These are phyloP conservation scores for Solanum aculeatissimum DNA, from an alignment of 305 asterid genomes.

Conservation along the genomic window DNA sequence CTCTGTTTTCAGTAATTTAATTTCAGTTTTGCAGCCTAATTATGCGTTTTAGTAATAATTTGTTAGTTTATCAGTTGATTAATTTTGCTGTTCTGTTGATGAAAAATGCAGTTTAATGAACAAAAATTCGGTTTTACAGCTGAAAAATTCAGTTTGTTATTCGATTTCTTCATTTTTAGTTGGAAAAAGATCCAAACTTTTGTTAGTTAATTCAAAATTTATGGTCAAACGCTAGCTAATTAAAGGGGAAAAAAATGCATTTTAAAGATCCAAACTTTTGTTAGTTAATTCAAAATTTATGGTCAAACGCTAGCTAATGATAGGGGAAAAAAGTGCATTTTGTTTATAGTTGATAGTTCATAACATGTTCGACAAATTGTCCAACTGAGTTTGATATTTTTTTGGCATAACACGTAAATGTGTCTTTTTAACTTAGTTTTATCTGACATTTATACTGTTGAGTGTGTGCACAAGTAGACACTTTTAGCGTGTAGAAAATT, in stretches of 20 bases:
- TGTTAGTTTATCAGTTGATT: neutral
- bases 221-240: no score
- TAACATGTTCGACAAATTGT: conserved; percentile 28
- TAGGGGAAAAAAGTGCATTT: neutral
- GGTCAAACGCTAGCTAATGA: no score
- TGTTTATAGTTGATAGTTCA: neutral
- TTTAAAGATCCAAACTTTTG: neutral
- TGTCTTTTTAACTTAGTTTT: no score
- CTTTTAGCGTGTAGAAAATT: no score
- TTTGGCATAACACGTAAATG: no score
- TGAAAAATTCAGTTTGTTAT: neutral
- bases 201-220: neutral
- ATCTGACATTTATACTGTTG: no score
- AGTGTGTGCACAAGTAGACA: no score
- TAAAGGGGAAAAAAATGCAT: neutral
- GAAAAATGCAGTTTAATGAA: neutral
- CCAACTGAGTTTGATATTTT: neutral
- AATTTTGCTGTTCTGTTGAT: neutral
- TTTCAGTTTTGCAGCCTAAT: neutral
- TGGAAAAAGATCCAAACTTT: neutral
- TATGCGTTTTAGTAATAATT: neutral
- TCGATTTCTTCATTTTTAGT: neutral
- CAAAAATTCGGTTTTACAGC: neutral
- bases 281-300: neutral
- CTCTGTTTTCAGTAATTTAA: neutral